A percentile compares a stretch with the other conserved stretches of the same genome.
Evolutionary conservation across 2,329 filamentous ascomycete genomes (phyloP).

Genomic region (Parascedosporium putredinis): DNA sequence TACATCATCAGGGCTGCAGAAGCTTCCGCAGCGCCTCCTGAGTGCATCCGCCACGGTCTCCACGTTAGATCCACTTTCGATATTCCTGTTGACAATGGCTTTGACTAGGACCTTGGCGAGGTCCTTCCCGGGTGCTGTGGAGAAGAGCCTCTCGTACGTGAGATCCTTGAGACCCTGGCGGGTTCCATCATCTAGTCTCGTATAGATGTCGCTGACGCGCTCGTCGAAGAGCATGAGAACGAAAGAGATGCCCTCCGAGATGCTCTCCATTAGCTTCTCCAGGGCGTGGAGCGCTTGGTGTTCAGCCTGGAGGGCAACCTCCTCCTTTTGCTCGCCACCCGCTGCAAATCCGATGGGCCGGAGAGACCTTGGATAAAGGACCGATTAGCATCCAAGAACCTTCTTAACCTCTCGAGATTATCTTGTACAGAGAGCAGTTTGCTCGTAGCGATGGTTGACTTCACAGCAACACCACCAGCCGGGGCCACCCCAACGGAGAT

Average conservation of each 20-base stretch:
- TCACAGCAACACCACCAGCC: constrained; percentile 51
- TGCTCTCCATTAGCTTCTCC: constrained; percentile 74
- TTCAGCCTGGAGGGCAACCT: constrained; percentile 85
- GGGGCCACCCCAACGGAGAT: constrained; percentile 43
- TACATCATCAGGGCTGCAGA: constrained; percentile 95
- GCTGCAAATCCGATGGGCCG: constrained; percentile 76
- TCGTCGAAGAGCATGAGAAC: constrained; percentile 93
- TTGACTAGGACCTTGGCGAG: constrained; percentile 92
- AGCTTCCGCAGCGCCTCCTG: constrained; percentile 83
- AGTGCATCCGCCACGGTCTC: constrained; percentile 96
- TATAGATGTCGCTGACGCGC: constrained; percentile 77
- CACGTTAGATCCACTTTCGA: constrained; percentile 91
- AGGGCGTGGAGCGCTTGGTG: constrained; percentile 85
- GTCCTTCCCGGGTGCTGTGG: constrained; percentile 67
- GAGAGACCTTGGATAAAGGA: constrained; percentile 87
- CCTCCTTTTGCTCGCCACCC: constrained; percentile 77
- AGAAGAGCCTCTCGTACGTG: constrained; percentile 83
- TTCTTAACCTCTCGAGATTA: constrained; percentile 65
- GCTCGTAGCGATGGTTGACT: constrained; percentile 51
- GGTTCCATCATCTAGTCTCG: constrained; percentile 59
- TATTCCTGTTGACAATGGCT: constrained; percentile 95
- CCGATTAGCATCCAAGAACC: constrained; percentile 80
- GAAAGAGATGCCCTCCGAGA: constrained; percentile 94
- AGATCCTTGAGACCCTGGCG: constrained; percentile 62
- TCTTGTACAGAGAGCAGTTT: constrained; percentile 73